Conservation (phyloP, 306 rosid species). For the Cyamopsis tetragonoloba region DNA sequence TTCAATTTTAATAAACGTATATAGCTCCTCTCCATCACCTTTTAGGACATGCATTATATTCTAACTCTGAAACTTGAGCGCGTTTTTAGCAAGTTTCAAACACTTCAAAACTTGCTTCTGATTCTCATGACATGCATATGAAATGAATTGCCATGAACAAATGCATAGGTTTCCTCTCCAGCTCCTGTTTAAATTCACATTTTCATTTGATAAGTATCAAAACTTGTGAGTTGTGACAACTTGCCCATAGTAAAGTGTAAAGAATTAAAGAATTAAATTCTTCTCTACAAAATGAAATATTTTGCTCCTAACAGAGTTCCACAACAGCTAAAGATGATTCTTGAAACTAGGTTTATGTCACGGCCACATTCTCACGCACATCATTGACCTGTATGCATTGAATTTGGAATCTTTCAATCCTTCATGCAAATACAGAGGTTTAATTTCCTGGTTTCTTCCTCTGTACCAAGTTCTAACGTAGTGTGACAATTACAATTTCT, state of each 20-base stretch:
- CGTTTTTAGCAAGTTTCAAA: constrained; percentile 1
- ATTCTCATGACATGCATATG: constrained; percentile 11
- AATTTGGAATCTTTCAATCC: neutral
- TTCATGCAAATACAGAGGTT: too few relatives aligned
- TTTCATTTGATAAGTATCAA: too few relatives aligned
- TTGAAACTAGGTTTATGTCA: constrained; percentile 10
- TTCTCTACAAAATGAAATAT: too few relatives aligned
- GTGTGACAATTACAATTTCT: neutral
- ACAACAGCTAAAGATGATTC: neutral
- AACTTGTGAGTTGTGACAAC: too few relatives aligned
- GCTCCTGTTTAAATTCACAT: neutral
- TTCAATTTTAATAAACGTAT: neutral
- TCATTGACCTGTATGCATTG: neutral
- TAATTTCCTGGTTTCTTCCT: neutral
- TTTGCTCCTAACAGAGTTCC: neutral
- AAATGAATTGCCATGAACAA: neutral
- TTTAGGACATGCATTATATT: neutral
- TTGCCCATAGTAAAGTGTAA: too few relatives aligned
- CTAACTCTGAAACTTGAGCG: neutral
- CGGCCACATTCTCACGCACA: neutral
- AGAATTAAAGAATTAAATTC: too few relatives aligned
- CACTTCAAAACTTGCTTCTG: neutral
- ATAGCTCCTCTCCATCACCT: neutral
- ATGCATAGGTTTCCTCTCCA: neutral
- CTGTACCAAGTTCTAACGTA: neutral